These are phyloP conservation scores for Canavalia ensiformis DNA, from an alignment of 306 rosid species.

Conservation along the genomic window DNA sequence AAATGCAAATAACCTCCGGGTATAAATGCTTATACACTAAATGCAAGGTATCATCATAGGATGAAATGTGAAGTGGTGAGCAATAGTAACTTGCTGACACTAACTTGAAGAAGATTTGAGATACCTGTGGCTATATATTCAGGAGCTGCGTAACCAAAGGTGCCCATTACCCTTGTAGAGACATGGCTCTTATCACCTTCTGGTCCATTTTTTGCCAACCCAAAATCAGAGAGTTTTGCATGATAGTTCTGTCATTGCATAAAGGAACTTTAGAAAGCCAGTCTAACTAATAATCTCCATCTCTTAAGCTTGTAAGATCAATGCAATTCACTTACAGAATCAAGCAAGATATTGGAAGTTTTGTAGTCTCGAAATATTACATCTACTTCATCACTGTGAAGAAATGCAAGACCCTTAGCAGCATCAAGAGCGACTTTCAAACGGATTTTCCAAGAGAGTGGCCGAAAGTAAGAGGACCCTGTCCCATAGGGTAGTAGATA, in stretches of 20 bases:
- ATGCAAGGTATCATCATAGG: constrained; percentile 16
- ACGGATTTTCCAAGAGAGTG: constrained; percentile 87
- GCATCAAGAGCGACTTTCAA: constrained; percentile 87
- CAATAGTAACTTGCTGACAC: background rate
- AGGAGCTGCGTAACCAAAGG: constrained; percentile 94
- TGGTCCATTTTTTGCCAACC: constrained; percentile 96
- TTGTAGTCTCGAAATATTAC: constrained; percentile 93
- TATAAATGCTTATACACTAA: background rate
- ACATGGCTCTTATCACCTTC: constrained; percentile 84
- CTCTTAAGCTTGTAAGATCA: constrained; percentile 28
- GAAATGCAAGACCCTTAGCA: constrained; percentile 93
- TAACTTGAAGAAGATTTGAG: constrained; percentile 12
- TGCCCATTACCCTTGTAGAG: constrained; percentile 96
- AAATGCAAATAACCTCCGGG: background rate
- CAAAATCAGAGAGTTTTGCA: constrained; percentile 95
- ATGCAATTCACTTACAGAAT: constrained; percentile 64
- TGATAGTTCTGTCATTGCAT: constrained; percentile 66
- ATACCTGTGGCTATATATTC: constrained; percentile 95
- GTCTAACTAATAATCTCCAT: constrained; percentile 33
- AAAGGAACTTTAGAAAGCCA: constrained; percentile 44
- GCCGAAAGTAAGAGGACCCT: constrained; percentile 87
- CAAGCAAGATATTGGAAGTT: constrained; percentile 85
- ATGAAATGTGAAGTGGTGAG: constrained; percentile 13
- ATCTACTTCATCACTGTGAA: constrained; percentile 86
- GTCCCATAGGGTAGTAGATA: constrained; percentile 43